Base-by-base conservation (phyloP, 2,329 filamentous ascomycete genomes). In the Sarocladium strictum region DNA sequence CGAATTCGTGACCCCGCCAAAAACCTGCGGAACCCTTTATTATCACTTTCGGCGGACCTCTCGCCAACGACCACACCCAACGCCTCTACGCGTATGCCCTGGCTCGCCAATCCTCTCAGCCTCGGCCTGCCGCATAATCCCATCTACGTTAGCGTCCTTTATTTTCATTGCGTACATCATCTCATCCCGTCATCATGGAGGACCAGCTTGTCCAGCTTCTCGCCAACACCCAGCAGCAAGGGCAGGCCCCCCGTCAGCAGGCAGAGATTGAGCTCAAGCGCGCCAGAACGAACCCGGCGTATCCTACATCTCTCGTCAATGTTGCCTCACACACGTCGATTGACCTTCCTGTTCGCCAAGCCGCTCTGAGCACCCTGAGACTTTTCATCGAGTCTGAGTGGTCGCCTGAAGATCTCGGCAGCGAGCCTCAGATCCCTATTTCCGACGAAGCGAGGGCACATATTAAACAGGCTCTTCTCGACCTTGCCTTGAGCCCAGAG, bases 181-280 rank as follows among this genome's bases (percentile, higher is more conserved):
- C 14, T 17, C 38, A 43, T 43, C 14, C 17, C 15, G 56, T 59
- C 64, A 66, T 58, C 64, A 96, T 96, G 91, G 92, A 96, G 81
- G 87, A 95, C 74, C 86, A 96, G 77, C 84, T 99, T 71, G 85
- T 94, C 64, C 85, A 86, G 71, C 81, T 97, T 69, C 85, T 99
- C 60, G 84, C 87, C 65, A 90, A 91, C 72, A 96, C 92, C 51
- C 90, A 96, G 75, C 85, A 86, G 59, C 65, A 88, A 57, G 83
- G 85, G 56, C 86, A 93, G 69, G 84, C 75, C 54, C 85, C 87
- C 55, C 87, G 93, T 70, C 91, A 89, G 69, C 84, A 89, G 68
- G 94, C 94, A 63, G 94, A 99, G 74, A 78, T 86, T 66, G 88
- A 90, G 64, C 81, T 97, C 53, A 83, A 85, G 68, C 83, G 82